A percentile compares a stretch with the other conserved stretches of the same genome.
phyloP scores from a whole-genome alignment of 257 asterid genomes.

The Mitragyna speciosa region DNA sequence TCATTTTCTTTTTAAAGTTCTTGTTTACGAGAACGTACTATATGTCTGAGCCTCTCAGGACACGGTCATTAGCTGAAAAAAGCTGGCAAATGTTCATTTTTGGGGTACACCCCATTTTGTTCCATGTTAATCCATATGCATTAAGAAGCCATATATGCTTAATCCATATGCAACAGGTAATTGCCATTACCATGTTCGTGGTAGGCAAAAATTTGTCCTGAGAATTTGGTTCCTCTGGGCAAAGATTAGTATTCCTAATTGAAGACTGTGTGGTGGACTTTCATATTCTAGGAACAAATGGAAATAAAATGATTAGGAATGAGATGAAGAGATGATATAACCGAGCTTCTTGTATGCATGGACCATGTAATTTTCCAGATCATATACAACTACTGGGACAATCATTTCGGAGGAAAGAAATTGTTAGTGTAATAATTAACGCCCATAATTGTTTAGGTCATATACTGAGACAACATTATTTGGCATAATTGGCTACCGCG shows the following conservation, averaged over 20 bases:
- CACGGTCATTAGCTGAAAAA: background rate
- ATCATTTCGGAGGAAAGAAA: conserved; percentile 7
- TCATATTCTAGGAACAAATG: background rate
- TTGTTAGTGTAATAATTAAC: conserved; percentile 20
- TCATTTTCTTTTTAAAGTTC: background rate
- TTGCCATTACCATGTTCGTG: background rate
- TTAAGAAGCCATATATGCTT: too few relatives aligned
- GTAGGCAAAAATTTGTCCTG: too few relatives aligned
- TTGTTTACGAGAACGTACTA: background rate
- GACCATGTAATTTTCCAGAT: background rate
- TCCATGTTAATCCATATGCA: background rate
- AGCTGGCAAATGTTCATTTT: conserved; percentile 10
- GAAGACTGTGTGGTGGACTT: background rate
- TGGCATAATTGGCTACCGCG: conserved; percentile 23
- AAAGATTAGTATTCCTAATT: too few relatives aligned
- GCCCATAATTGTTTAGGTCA: conserved; percentile 29
- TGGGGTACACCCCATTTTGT: conserved; percentile 5
- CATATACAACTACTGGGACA: background rate
- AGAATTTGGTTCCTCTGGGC: too few relatives aligned
- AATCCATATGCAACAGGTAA: background rate
- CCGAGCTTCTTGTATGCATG: background rate
- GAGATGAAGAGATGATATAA: background rate
- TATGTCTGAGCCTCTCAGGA: background rate
- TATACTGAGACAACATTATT: conserved; percentile 30
- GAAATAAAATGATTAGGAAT: background rate